These are phyloP conservation scores for Cercospora zeina DNA, from an alignment of 2,329 filamentous ascomycete genomes.

Conservation along the genomic window DNA sequence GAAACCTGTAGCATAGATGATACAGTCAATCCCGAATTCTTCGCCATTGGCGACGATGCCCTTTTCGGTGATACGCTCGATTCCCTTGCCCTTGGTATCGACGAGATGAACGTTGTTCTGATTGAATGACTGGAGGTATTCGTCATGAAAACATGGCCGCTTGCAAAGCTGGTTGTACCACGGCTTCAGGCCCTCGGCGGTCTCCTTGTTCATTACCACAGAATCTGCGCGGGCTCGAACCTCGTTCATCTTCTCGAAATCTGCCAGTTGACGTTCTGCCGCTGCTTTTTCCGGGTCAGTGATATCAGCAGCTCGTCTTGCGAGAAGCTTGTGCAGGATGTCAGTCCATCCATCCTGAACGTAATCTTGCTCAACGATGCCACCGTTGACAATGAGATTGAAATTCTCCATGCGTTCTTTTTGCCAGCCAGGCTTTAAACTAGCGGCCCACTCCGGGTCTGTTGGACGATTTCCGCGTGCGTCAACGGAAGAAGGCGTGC, in stretches of 20 bases:
- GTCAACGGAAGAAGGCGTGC: constrained; percentile 45
- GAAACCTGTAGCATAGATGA: constrained; percentile 53
- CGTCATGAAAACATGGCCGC: constrained; percentile 62
- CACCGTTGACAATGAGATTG: constrained; percentile 29
- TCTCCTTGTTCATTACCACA: constrained; percentile 53
- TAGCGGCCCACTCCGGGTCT: constrained; percentile 42
- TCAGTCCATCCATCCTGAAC: constrained; percentile 31
- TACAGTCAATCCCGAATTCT: constrained; percentile 52
- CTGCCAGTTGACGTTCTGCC: constrained; percentile 27
- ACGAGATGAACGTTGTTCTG: constrained; percentile 58
- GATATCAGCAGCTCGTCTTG: constrained; percentile 15
- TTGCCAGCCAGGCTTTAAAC: constrained; percentile 53
- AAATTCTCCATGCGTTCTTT: constrained; percentile 50
- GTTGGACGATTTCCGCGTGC: constrained; percentile 43
- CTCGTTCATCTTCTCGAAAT: constrained; percentile 40
- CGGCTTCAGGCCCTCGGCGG: constrained; percentile 56
- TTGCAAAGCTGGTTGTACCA: constrained; percentile 66
- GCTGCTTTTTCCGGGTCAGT: constrained; percentile 26
- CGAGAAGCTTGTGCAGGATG: constrained; percentile 29
- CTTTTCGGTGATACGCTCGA: constrained; percentile 49
- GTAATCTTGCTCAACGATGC: constrained; percentile 33
- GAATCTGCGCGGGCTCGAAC: constrained; percentile 51
- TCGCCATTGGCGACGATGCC: constrained; percentile 52
- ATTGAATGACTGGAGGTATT: constrained; percentile 60
- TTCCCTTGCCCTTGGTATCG: constrained; percentile 58